A percentile compares a stretch with the other conserved stretches of the same genome.
Evolutionary conservation across 257 asterid species (phyloP).

Genomic region (Primulina eburnea): DNA sequence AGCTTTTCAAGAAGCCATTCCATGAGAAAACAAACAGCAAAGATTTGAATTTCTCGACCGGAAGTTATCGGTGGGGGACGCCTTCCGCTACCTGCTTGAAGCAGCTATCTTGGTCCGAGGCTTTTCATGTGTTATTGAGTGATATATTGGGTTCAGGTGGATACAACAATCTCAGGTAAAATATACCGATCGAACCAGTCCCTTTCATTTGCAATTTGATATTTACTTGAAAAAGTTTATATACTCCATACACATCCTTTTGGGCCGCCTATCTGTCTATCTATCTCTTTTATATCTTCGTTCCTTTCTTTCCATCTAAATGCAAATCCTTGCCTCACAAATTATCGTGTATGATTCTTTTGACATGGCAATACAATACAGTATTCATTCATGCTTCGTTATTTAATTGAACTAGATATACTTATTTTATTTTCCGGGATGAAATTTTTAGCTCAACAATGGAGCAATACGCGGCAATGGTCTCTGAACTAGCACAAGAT

Average conservation of each 20-base stretch:
- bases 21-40: slow-evolving; percentile 40
- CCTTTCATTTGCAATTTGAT: background rate
- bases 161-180: slow-evolving; percentile 56
- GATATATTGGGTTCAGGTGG: slow-evolving; percentile 39
- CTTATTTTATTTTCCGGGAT: background rate
- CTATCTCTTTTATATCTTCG: no score
- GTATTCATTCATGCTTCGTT: background rate
- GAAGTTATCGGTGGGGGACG: slow-evolving; percentile 83
- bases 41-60: slow-evolving; percentile 46
- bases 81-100: slow-evolving; percentile 57
- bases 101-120: slow-evolving; percentile 89
- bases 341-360: slow-evolving; percentile 4
- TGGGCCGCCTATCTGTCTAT: no score
- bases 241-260: no score
- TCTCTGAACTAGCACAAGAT: slow-evolving; percentile 49
- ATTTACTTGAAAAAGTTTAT: background rate
- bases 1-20: slow-evolving; percentile 58
- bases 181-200: background rate
- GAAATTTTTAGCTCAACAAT: slow-evolving; percentile 50
- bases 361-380: slow-evolving; percentile 1
- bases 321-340: background rate
- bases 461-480: slow-evolving; percentile 50
- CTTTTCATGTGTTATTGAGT: slow-evolving; percentile 64
- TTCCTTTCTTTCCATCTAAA: background rate
- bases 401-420: background rate